Evolutionary conservation across 2,329 filamentous ascomycete genomes (phyloP), one percentile per base, ranked within the genome.

Genomic region (Beauveria brongniartii): DNA sequence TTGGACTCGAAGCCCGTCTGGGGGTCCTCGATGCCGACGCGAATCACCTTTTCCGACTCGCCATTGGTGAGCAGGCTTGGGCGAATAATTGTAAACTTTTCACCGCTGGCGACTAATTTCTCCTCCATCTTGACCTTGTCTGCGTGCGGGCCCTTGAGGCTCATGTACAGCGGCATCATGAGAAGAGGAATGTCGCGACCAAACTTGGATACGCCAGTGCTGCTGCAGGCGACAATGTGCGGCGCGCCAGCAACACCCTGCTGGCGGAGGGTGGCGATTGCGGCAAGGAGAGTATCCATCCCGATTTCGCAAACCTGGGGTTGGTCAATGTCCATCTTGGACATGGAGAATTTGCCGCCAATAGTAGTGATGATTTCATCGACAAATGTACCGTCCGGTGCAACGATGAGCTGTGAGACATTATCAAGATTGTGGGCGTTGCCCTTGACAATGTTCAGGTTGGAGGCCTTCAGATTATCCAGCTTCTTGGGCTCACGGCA

Each of bases 401-500:
- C 59, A 6, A 83, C 69, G 7, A 60, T 18, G 47, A 73, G 73
- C 14, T 66, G 65, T 4, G 70, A 64, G 3, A 83, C 72, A 10
- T 69, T 70, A 1, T 66, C 57, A 7, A 70, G 61, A 63, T 80
- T 74, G 65, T 77, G 75, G 14, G 77, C 78, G 64, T 83, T 77
- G 64, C 82, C 82, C 59, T 77, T 61, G 41, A 77, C 61, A 10
- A 84, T 69, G 8, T 64, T 70, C 3, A 84, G 75, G 63, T 77
- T 75, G 16, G 73, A 64, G 55, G 74, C 66, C 55, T 81, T 65
- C 10, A 72, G 64, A 50, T 67, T 63, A 18, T 71, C 71, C 34
- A 85, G 77, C 63, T 80, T 82, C 53, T 75, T 72, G 8, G 81
- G 78, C 2, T 73, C 78, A 48, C 82, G 79, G 66, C 75, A 80